Percentiles rank a stretch among this genome's conserved stretches.
Conservation (phyloP, 345 rosid species). For the Euclidium syriacum region DNA sequence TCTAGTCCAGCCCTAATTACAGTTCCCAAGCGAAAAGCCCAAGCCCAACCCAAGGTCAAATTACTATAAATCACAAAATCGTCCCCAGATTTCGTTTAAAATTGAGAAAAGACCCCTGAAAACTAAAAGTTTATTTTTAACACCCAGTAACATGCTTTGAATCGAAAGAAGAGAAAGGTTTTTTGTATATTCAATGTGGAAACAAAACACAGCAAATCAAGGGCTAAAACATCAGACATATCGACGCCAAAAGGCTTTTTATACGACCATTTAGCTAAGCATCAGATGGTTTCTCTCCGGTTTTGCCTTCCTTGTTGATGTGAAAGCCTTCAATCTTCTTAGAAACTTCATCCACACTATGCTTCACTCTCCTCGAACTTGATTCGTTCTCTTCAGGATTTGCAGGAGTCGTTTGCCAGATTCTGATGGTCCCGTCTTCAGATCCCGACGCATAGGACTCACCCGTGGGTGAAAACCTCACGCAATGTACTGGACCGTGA, state of each 20-base stretch:
- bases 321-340: constrained; percentile 44
- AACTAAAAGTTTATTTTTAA: background rate
- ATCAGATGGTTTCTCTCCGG: constrained; percentile 25
- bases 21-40: constrained; percentile 1
- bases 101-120: background rate
- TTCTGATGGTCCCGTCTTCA: constrained; percentile 82
- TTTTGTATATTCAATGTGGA: background rate
- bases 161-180: background rate
- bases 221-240: background rate
- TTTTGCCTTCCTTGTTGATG: constrained; percentile 41
- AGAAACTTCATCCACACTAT: constrained; percentile 37
- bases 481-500: constrained; percentile 95
- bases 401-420: constrained; percentile 49
- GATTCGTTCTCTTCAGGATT: constrained; percentile 34
- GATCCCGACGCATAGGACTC: constrained; percentile 96
- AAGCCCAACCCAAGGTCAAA: constrained; percentile 6
- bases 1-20: background rate
- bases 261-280: background rate
- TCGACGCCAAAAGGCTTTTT: background rate
- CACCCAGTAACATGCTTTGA: background rate
- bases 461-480: constrained; percentile 91
- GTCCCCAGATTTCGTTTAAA: background rate
- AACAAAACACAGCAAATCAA: constrained; percentile 16
- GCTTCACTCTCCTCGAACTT: constrained; percentile 37
- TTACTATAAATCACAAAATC: background rate